Evolutionary conservation across 1,139 yeast genomes (phyloP).

Genomic region (Nematodospora anomalae): DNA sequence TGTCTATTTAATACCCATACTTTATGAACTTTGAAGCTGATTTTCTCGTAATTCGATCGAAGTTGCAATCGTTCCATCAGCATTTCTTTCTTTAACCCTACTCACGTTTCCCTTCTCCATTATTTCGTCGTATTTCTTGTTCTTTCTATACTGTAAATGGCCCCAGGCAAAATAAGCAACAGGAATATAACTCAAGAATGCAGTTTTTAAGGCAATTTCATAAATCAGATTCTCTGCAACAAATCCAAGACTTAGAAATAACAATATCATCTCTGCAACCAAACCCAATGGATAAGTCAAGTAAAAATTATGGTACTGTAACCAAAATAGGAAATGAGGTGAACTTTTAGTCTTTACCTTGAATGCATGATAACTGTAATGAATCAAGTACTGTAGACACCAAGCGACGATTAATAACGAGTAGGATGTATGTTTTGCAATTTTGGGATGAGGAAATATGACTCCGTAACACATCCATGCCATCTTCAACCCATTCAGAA

Average conservation of each 20-base stretch:
- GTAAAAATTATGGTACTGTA: constrained; percentile 42
- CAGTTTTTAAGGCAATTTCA: constrained; percentile 27
- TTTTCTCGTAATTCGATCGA: neutral
- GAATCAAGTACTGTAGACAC: constrained; percentile 43
- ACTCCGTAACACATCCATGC: constrained; percentile 47
- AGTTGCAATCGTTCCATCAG: constrained; percentile 2
- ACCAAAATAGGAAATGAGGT: constrained; percentile 34
- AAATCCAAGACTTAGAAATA: constrained; percentile 51
- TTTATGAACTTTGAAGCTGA: neutral
- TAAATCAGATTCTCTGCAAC: constrained; percentile 34
- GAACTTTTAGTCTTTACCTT: constrained; percentile 40
- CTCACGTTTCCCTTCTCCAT: constrained; percentile 22
- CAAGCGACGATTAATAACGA: constrained; percentile 49
- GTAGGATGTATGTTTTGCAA: constrained; percentile 50
- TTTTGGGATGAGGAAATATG: constrained; percentile 47
- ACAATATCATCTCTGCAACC: constrained; percentile 51
- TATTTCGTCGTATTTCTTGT: constrained; percentile 23
- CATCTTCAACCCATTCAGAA: constrained; percentile 35
- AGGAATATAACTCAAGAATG: constrained; percentile 38
- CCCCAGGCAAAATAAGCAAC: constrained; percentile 39
- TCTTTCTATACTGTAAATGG: constrained; percentile 26
- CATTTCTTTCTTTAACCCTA: neutral
- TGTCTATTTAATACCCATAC: no score
- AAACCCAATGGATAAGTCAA: constrained; percentile 47
- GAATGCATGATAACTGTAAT: constrained; percentile 50